phyloP scores from a whole-genome alignment of 352 stramenopile species.

The Pythium guiyangense region DNA sequence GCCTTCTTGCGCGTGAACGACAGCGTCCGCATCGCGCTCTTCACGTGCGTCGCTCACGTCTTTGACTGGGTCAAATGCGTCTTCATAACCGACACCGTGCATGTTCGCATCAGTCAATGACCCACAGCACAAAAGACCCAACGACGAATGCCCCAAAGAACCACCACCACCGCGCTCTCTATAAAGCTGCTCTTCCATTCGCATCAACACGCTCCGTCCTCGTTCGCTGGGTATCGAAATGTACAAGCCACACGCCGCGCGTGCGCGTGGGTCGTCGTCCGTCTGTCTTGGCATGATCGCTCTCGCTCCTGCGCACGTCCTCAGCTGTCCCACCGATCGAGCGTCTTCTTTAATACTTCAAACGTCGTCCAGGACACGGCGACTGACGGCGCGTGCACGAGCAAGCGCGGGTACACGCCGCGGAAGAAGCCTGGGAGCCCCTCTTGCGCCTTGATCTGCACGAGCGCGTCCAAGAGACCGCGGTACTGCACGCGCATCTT shows the following conservation, averaged over 20 bases:
- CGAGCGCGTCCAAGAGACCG: conserved; percentile 63
- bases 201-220: too few species aligned
- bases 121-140: too few species aligned
- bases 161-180: too few species aligned
- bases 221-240: conserved; percentile 7
- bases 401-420: conserved; percentile 90
- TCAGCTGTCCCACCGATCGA: conserved; percentile 41
- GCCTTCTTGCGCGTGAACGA: conserved; percentile 11
- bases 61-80: too few species aligned
- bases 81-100: too few species aligned
- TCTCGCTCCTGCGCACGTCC: neutral
- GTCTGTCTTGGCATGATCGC: too few species aligned
- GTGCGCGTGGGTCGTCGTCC: too few species aligned
- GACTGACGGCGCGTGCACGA: conserved; percentile 95
- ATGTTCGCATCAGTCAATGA: too few species aligned
- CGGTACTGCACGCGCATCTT: conserved; percentile 71
- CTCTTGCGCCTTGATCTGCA: conserved; percentile 92
- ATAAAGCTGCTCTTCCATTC: neutral
- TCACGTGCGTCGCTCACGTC: too few species aligned
- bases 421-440: conserved; percentile 94
- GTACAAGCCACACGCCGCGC: conserved; percentile 18
- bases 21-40: conserved; percentile 6
- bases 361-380: conserved; percentile 99
- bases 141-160: too few species aligned
- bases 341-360: conserved; percentile 92